Evolutionary conservation across 169 alveolate species (phyloP).

Genomic region (Theileria parva): DNA sequence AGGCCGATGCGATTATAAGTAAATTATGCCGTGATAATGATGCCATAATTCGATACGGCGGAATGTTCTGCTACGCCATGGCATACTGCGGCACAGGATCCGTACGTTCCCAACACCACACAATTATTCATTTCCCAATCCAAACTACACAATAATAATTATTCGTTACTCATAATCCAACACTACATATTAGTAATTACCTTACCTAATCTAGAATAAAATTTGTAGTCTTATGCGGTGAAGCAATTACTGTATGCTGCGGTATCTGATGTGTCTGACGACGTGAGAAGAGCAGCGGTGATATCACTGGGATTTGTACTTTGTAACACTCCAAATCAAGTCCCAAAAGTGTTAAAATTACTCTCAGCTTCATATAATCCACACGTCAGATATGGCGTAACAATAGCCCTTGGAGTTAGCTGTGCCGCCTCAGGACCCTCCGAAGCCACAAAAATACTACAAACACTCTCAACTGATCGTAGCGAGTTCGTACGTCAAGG

Average conservation of each 20-base stretch:
- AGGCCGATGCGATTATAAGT: conserved; percentile 89
- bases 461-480: conserved; percentile 91
- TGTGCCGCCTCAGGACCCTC: conserved; percentile 93
- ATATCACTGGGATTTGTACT: conserved; percentile 92
- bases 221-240: conserved; percentile 76
- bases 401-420: conserved; percentile 96
- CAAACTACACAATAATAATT: too few relatives aligned
- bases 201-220: not conserved
- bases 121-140: too few relatives aligned
- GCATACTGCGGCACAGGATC: conserved; percentile 96
- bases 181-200: not conserved
- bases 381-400: conserved; percentile 98
- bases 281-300: conserved; percentile 98
- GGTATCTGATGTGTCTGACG: conserved; percentile 98
- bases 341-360: conserved; percentile 88
- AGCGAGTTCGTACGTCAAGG: conserved; percentile 97
- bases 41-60: conserved; percentile 97
- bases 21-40: conserved; percentile 88
- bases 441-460: conserved; percentile 90
- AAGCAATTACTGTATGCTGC: conserved; percentile 92
- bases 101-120: not conserved
- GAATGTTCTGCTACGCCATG: conserved; percentile 94
- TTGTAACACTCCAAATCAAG: conserved; percentile 81
- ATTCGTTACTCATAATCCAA: not conserved
- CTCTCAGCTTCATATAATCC: conserved; percentile 95